Percentiles rank a stretch among this genome's conserved stretches.
Conservation (phyloP, 106 monocot genomes). For the Narthecium ossifragum region DNA sequence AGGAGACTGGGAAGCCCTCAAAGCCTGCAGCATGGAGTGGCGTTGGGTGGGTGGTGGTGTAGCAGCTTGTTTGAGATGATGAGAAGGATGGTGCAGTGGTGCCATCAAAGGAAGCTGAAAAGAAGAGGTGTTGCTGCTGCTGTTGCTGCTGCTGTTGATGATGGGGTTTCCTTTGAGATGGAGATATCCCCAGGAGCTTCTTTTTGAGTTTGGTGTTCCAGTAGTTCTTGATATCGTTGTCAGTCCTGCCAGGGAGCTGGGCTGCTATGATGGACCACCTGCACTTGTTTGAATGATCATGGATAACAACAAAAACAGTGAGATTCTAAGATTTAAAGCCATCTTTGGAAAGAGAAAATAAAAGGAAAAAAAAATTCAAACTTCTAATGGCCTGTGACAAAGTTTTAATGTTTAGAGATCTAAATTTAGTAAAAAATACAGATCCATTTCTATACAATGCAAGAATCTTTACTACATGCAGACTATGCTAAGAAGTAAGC, state of each 20-base stretch:
- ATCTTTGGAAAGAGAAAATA: not conserved
- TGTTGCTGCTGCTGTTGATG: constrained; percentile 10
- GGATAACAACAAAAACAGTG: too few relatives aligned
- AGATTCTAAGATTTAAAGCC: too few relatives aligned
- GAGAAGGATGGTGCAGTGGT: not conserved
- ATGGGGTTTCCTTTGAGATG: constrained; percentile 23
- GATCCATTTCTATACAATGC: too few relatives aligned
- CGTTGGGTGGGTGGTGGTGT: constrained; percentile 4
- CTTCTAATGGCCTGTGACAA: too few relatives aligned
- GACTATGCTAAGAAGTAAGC: too few relatives aligned
- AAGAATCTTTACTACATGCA: too few relatives aligned
- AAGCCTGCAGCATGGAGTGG: too few relatives aligned
- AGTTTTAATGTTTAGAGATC: too few relatives aligned
- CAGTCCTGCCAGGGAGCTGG: constrained; percentile 61
- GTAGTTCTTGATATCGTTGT: constrained; percentile 76
- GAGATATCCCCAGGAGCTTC: constrained; percentile 31
- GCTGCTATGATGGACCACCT: constrained; percentile 71
- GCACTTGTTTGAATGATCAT: too few relatives aligned
- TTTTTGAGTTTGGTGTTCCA: constrained; percentile 77
- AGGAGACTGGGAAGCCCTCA: not conserved
- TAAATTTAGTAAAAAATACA: too few relatives aligned
- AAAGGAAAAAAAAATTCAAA: too few relatives aligned
- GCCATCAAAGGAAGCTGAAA: constrained; percentile 9
- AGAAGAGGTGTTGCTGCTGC: constrained; percentile 10
- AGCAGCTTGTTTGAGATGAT: not conserved